Evolutionary conservation across 371 early-diverging fungal species (phyloP).

Genomic region (Mortierella sp.): DNA sequence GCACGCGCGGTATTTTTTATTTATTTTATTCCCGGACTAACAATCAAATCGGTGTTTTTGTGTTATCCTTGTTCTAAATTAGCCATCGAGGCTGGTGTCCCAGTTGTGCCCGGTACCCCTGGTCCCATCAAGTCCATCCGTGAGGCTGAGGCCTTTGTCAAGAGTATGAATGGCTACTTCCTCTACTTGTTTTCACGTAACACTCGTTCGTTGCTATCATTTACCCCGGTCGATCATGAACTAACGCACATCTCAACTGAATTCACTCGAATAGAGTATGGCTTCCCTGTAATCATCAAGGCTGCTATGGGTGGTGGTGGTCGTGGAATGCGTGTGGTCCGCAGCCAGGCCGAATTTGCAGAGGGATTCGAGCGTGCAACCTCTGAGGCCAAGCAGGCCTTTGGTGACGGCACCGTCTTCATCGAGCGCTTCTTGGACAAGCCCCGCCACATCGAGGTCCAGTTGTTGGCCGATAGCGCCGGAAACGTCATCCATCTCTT

Average conservation of each 20-base stretch:
- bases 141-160: slow-evolving; percentile 82
- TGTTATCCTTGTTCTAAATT: slow-evolving; percentile 8
- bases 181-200: too few relatives aligned
- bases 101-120: slow-evolving; percentile 91
- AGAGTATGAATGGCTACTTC: slow-evolving; percentile 26
- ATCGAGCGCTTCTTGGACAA: slow-evolving; percentile 93
- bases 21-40: slow-evolving; percentile 5
- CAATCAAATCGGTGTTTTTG: not conserved
- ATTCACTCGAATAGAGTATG: slow-evolving; percentile 64
- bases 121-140: slow-evolving; percentile 81
- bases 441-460: slow-evolving; percentile 98
- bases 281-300: slow-evolving; percentile 97
- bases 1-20: not conserved
- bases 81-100: slow-evolving; percentile 85
- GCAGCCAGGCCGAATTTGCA: slow-evolving; percentile 68
- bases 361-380: slow-evolving; percentile 86
- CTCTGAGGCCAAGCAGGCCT: slow-evolving; percentile 92
- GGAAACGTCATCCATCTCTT: slow-evolving; percentile 92
- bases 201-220: not conserved
- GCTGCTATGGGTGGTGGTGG: slow-evolving; percentile 98
- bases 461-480: slow-evolving; percentile 89
- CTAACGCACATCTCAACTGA: not conserved
- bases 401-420: slow-evolving; percentile 96
- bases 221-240: not conserved
- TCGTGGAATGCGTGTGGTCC: slow-evolving; percentile 96